Evolutionary conservation across 345 rosid genomes (phyloP).

Genomic region (Boechera divaricarpa): DNA sequence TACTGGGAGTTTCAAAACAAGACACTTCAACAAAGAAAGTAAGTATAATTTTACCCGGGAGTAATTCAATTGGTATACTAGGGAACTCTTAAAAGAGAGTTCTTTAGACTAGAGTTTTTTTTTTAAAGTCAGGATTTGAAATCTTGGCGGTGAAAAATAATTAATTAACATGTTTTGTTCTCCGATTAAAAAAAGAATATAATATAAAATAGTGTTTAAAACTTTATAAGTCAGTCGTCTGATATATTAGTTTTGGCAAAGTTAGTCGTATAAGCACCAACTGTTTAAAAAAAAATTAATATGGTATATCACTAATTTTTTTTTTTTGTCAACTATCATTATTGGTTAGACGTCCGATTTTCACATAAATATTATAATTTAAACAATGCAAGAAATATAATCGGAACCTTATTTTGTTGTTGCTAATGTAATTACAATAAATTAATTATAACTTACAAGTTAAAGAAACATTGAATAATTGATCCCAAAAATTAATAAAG

Average conservation of each 20-base stretch:
- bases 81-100: background rate
- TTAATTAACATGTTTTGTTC: background rate
- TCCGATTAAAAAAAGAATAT: no score
- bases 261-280: background rate
- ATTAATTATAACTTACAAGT: slow-evolving; percentile 1
- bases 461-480: background rate
- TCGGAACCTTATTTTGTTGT: slow-evolving; percentile 8
- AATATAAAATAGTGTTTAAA: background rate
- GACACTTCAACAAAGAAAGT: background rate
- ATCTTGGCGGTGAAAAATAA: background rate
- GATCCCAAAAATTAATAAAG: background rate
- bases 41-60: background rate
- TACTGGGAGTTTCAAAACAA: slow-evolving; percentile 27
- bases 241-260: background rate
- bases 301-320: background rate
- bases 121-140: background rate
- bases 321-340: background rate
- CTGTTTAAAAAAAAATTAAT: background rate
- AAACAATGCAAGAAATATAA: background rate
- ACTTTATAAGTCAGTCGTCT: background rate
- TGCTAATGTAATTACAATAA: background rate
- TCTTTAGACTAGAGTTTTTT: background rate
- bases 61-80: background rate
- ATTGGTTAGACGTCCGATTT: slow-evolving; percentile 6
- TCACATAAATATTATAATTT: background rate